These are phyloP conservation scores for Pontederia crassipes DNA, from an alignment of 176 grass and related monocot genomes.

Conservation along the genomic window DNA sequence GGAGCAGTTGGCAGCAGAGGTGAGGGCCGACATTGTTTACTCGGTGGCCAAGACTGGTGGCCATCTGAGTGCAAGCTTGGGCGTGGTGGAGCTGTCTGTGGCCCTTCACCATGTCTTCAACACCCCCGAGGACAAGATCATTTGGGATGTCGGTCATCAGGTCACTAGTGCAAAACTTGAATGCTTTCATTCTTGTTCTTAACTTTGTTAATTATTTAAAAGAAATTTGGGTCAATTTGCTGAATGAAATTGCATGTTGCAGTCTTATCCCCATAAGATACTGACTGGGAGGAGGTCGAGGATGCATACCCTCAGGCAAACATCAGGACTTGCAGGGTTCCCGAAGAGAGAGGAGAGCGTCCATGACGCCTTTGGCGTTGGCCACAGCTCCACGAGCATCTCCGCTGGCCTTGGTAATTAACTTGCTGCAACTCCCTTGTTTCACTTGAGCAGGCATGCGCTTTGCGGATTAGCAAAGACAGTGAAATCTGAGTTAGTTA, in stretches of 20 bases:
- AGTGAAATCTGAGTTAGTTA: background rate
- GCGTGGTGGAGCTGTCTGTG: constrained; percentile 77
- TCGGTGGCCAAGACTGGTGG: constrained; percentile 62
- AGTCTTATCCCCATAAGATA: constrained; percentile 90
- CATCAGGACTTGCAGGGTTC: constrained; percentile 83
- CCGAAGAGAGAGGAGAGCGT: constrained; percentile 93
- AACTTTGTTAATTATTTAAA: no score
- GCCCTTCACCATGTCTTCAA: constrained; percentile 91
- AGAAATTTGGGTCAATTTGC: no score
- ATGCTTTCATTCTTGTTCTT: no score
- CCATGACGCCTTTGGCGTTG: constrained; percentile 83
- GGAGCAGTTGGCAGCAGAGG: constrained; percentile 77
- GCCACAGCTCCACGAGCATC: constrained; percentile 94
- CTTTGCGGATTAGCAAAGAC: no score
- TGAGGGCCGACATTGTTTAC: constrained; percentile 68
- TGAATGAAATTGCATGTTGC: constrained; percentile 7
- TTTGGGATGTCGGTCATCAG: constrained; percentile 99
- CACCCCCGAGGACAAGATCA: constrained; percentile 80
- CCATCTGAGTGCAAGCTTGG: constrained; percentile 72
- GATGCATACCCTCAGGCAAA: constrained; percentile 85
- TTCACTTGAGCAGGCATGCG: no score
- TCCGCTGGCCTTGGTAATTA: constrained; percentile 62
- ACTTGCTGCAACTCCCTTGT: background rate
- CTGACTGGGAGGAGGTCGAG: constrained; percentile 69
- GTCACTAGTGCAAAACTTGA: no score